Evolutionary conservation across 2,329 filamentous ascomycete genomes (phyloP).

Genomic region (Calonectria pteridis): DNA sequence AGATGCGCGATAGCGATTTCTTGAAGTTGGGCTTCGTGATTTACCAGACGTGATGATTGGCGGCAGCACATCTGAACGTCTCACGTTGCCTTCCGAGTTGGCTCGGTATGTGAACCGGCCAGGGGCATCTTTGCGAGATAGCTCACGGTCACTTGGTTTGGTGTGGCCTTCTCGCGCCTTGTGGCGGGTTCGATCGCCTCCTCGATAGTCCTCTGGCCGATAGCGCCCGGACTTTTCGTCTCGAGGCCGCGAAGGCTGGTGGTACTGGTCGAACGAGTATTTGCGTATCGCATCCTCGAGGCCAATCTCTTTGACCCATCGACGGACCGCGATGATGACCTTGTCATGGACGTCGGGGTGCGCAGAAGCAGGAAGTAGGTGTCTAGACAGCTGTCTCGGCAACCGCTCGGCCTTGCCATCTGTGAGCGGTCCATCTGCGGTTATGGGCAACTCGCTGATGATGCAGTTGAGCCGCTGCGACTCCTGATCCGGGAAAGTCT

Average conservation of each 20-base stretch:
- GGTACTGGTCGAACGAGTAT: conserved; percentile 30
- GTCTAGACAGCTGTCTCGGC: conserved; percentile 81
- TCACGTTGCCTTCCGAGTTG: conserved; percentile 34
- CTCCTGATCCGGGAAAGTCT: conserved; percentile 82
- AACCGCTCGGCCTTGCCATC: conserved; percentile 78
- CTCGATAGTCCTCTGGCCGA: conserved; percentile 36
- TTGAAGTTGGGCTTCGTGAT: conserved; percentile 37
- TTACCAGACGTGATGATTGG: conserved; percentile 22
- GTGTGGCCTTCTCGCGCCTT: conserved; percentile 27
- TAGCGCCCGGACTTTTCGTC: conserved; percentile 33
- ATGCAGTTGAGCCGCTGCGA: conserved; percentile 77
- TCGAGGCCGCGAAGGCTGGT: conserved; percentile 25
- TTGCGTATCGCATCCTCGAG: conserved; percentile 32
- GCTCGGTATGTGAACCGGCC: conserved; percentile 29
- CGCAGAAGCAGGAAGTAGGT: conserved; percentile 74
- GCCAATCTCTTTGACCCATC: conserved; percentile 49
- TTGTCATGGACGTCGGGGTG: conserved; percentile 70
- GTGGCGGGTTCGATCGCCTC: conserved; percentile 33
- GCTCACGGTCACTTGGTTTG: conserved; percentile 25
- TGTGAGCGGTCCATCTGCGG: conserved; percentile 65
- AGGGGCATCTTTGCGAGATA: conserved; percentile 32
- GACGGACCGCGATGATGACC: conserved; percentile 70
- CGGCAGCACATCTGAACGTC: conserved; percentile 30
- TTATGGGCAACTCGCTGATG: conserved; percentile 77
- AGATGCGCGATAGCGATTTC: conserved; percentile 37